Conservation (phyloP, 257 asterid species). For the Paulownia fortunei region DNA sequence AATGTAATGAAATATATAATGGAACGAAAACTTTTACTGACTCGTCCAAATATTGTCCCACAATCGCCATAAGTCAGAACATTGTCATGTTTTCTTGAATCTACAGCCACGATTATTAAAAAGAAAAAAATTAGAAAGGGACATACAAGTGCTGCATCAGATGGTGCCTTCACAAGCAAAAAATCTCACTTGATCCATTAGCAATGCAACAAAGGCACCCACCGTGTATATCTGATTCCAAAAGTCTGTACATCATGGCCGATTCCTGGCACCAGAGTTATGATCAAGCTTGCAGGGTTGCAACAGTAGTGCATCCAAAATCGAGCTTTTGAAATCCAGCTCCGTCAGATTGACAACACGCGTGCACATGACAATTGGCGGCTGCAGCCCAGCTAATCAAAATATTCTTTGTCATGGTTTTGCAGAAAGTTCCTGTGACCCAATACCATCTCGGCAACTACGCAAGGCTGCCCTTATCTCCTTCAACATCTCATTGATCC, state of each 20-base stretch:
- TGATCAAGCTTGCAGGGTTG: not conserved
- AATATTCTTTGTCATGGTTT: not conserved
- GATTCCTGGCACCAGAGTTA: not conserved
- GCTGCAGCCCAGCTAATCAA: not conserved
- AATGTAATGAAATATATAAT: not conserved
- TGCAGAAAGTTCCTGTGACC: constrained; percentile 19
- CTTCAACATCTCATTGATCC: constrained; percentile 62
- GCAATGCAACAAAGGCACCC: not conserved
- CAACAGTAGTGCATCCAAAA: not conserved
- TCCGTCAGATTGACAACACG: not conserved
- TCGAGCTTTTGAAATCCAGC: not conserved
- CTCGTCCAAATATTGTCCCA: not conserved
- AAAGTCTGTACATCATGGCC: not conserved
- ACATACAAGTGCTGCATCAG: not conserved
- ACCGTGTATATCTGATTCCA: not conserved
- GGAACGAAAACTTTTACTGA: not conserved
- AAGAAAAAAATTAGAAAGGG: not conserved
- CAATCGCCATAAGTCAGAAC: not conserved
- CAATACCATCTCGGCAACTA: constrained; percentile 44
- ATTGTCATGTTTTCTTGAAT: not conserved
- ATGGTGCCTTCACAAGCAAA: not conserved
- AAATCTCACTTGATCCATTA: not conserved
- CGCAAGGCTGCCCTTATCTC: constrained; percentile 73
- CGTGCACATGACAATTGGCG: not conserved
- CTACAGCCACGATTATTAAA: not conserved